Evolutionary conservation across 2,329 filamentous ascomycete genomes (phyloP).

Genomic region (Aureobasidium sp.): DNA sequence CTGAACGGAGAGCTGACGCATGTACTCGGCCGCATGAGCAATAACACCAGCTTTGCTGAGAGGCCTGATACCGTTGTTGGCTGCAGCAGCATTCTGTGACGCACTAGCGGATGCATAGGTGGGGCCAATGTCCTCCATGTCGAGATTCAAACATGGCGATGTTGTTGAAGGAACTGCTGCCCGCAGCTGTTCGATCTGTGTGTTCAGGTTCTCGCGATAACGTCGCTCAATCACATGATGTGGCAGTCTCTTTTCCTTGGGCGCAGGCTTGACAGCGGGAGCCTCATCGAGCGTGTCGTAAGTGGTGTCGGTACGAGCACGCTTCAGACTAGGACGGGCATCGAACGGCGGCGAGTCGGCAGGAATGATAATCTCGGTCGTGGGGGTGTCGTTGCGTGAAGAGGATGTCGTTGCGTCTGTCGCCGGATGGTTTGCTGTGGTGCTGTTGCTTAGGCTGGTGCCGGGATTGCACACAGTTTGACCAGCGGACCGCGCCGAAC

Average conservation of each 20-base stretch:
- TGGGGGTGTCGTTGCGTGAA: background rate
- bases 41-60: conserved; percentile 37
- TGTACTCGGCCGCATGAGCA: conserved; percentile 37
- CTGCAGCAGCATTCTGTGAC: background rate
- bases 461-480: conserved; percentile 9
- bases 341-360: conserved; percentile 9
- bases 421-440: background rate
- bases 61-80: conserved; percentile 30
- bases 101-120: conserved; percentile 1
- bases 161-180: conserved; percentile 30
- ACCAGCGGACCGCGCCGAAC: conserved; percentile 11
- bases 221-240: conserved; percentile 40
- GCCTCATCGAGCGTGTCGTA: background rate
- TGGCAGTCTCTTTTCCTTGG: conserved; percentile 8
- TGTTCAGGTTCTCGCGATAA: conserved; percentile 39
- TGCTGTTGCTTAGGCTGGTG: conserved; percentile 6
- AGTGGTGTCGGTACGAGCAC: conserved; percentile 2
- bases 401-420: background rate
- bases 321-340: conserved; percentile 5
- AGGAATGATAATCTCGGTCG: conserved; percentile 5
- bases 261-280: background rate
- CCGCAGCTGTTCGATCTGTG: conserved; percentile 36
- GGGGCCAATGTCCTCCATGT: conserved; percentile 34
- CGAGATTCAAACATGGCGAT: conserved; percentile 26
- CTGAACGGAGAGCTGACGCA: conserved; percentile 37